Conservation (phyloP, 768 basidiomycete species). For the Trametes maxima region DNA sequence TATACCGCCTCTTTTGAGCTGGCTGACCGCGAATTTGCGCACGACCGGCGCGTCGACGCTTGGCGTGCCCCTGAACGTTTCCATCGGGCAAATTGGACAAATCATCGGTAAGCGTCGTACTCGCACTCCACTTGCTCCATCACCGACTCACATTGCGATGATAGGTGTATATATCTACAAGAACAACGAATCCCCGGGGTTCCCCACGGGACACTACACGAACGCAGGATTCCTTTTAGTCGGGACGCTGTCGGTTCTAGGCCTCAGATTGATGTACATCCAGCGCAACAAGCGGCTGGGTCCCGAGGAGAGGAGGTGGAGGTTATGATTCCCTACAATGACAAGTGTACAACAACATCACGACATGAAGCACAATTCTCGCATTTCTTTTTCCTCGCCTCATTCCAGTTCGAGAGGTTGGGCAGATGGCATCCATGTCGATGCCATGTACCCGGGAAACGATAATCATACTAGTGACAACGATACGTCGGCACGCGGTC, state of each 20-base stretch:
- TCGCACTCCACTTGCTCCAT: not conserved
- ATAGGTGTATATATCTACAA: slow-evolving; percentile 34
- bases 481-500: too few species aligned
- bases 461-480: too few species aligned
- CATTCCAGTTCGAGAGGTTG: too few species aligned
- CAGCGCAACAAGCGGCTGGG: slow-evolving; percentile 19
- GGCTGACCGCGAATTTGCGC: slow-evolving; percentile 39
- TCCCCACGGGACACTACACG: slow-evolving; percentile 39
- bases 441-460: too few species aligned
- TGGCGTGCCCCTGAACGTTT: slow-evolving; percentile 37
- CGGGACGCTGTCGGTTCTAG: slow-evolving; percentile 20
- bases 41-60: slow-evolving; percentile 36
- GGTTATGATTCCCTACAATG: slow-evolving; percentile 7
- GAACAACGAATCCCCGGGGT: slow-evolving; percentile 34
- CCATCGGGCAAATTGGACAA: slow-evolving; percentile 40
- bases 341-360: not conserved
- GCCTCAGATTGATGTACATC: slow-evolving; percentile 23
- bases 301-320: slow-evolving; percentile 22
- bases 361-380: not conserved
- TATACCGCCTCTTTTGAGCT: slow-evolving; percentile 39
- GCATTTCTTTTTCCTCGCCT: too few species aligned
- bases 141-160: not conserved
- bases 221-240: slow-evolving; percentile 37
- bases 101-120: slow-evolving; percentile 31
- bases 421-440: too few species aligned